Conservation (phyloP, 179 eudicot genomes). For the Actinidia arguta region DNA sequence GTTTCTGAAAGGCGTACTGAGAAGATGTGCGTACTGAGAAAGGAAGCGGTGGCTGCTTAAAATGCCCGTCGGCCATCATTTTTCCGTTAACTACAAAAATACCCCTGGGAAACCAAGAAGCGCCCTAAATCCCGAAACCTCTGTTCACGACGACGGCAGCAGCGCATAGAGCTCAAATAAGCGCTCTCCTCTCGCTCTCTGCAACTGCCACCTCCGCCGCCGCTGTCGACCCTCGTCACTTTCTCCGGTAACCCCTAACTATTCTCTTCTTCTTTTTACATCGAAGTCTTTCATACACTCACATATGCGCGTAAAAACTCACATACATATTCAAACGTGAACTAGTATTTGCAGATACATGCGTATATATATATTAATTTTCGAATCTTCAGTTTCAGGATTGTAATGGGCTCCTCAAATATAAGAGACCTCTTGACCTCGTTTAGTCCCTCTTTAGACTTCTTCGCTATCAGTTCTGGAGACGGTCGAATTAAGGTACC, state of each 20-base stretch:
- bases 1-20: no score
- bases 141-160: background rate
- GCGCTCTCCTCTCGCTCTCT: background rate
- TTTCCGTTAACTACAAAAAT: background rate
- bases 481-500: conserved; percentile 93
- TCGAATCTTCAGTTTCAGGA: conserved; percentile 2
- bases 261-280: background rate
- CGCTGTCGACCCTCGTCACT: background rate
- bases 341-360: no score
- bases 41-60: no score
- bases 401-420: conserved; percentile 61
- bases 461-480: conserved; percentile 80
- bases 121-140: background rate
- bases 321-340: no score
- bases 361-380: background rate
- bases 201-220: background rate
- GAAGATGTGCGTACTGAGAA: no score
- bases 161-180: background rate
- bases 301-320: no score
- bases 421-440: conserved; percentile 78
- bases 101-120: background rate
- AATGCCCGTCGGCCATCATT: background rate
- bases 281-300: background rate
- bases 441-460: conserved; percentile 84
- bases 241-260: background rate